Evolutionary conservation across 2,329 filamentous ascomycete species (phyloP).

Genomic region (Monilinia aucupariae): DNA sequence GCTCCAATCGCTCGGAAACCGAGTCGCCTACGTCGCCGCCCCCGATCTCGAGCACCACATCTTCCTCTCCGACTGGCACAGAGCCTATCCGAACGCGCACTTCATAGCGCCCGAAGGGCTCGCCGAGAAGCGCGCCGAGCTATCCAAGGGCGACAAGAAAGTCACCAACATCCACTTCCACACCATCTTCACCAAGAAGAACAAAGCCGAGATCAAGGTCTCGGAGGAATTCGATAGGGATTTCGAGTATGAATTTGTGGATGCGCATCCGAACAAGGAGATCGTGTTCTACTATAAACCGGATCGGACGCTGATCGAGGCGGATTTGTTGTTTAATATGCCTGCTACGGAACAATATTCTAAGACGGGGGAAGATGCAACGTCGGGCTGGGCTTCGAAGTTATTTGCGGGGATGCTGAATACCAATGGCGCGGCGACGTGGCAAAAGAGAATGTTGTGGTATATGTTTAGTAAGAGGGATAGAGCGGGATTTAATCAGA

Average conservation of each 20-base stretch:
- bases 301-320: slow-evolving; percentile 73
- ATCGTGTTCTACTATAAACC: slow-evolving; percentile 82
- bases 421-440: slow-evolving; percentile 58
- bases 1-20: slow-evolving; percentile 59
- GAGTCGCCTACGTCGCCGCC: slow-evolving; percentile 78
- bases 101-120: slow-evolving; percentile 80
- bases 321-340: slow-evolving; percentile 87
- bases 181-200: slow-evolving; percentile 58
- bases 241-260: slow-evolving; percentile 80
- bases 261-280: slow-evolving; percentile 76
- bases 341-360: slow-evolving; percentile 82
- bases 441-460: slow-evolving; percentile 79
- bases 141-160: slow-evolving; percentile 47
- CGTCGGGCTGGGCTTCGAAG: slow-evolving; percentile 53
- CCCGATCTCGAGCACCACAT: slow-evolving; percentile 94
- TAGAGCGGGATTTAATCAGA: slow-evolving; percentile 63
- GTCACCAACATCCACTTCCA: slow-evolving; percentile 48
- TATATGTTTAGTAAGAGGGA: slow-evolving; percentile 59
- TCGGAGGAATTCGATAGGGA: slow-evolving; percentile 77
- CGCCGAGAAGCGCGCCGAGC: slow-evolving; percentile 68
- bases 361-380: slow-evolving; percentile 48
- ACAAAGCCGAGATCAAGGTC: slow-evolving; percentile 49
- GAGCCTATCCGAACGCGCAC: slow-evolving; percentile 70
- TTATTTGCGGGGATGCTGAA: slow-evolving; percentile 53
- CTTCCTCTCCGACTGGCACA: slow-evolving; percentile 79